phyloP scores from a whole-genome alignment of 306 rosid genomes.

The Citrullus mucosospermus region DNA sequence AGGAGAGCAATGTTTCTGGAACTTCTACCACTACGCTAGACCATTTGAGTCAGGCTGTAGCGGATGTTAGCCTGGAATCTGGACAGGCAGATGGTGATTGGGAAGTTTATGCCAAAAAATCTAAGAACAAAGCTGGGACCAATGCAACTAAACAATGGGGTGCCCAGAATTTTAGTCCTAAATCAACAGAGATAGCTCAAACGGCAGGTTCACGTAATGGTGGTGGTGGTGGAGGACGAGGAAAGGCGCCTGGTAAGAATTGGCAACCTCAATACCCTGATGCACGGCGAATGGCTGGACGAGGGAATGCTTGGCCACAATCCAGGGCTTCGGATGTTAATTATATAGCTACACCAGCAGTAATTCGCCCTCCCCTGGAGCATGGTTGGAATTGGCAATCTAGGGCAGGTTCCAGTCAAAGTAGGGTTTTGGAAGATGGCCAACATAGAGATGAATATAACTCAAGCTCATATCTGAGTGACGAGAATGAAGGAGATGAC shows the following conservation, averaged over 20 bases:
- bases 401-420: conserved; percentile 23
- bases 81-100: conserved; percentile 45
- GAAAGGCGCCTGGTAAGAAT: conserved; percentile 19
- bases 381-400: conserved; percentile 85
- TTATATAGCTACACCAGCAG: conserved; percentile 17
- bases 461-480: conserved; percentile 8
- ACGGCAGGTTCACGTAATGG: conserved; percentile 15
- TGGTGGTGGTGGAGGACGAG: conserved; percentile 34
- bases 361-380: conserved; percentile 48
- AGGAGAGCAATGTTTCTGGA: conserved; percentile 22
- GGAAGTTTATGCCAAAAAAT: conserved; percentile 52
- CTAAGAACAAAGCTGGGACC: conserved; percentile 60
- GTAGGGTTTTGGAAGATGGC: conserved; percentile 16
- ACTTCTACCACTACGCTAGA: conserved; percentile 18
- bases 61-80: conserved; percentile 25
- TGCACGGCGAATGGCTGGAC: conserved; percentile 27
- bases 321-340: conserved; percentile 17
- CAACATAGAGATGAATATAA: conserved; percentile 11
- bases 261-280: conserved; percentile 26
- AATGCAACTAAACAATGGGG: conserved; percentile 38
- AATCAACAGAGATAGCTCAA: conserved; percentile 25
- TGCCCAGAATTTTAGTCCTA: conserved; percentile 27
- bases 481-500: conserved; percentile 8
- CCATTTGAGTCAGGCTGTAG: conserved; percentile 37
- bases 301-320: conserved; percentile 39